These are phyloP conservation scores for Colletotrichum sp. DNA, from an alignment of 2,329 filamentous ascomycete genomes.

Conservation along the genomic window DNA sequence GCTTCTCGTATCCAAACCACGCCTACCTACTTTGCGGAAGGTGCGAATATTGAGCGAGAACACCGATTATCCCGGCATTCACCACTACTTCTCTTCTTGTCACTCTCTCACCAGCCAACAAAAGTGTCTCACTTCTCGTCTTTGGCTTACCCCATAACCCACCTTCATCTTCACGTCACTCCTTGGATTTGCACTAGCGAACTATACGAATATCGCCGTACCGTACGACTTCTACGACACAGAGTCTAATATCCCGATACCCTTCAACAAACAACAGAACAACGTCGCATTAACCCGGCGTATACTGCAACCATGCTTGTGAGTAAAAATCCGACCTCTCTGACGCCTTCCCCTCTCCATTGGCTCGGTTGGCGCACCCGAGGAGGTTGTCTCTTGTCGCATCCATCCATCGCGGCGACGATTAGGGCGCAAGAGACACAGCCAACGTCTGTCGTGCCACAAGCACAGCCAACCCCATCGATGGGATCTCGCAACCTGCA, in stretches of 20 bases:
- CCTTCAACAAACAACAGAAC: neutral
- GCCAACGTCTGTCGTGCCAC: neutral
- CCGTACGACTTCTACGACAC: neutral
- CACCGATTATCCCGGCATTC: slow-evolving; percentile 1
- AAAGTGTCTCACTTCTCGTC: neutral
- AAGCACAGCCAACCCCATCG: neutral
- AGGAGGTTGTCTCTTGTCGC: neutral
- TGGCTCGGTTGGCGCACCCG: neutral
- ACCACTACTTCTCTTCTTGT: slow-evolving; percentile 16
- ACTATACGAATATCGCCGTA: neutral
- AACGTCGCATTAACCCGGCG: neutral
- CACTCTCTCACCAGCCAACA: slow-evolving; percentile 15
- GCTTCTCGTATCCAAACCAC: neutral
- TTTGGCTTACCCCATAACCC: neutral
- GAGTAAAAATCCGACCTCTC: neutral
- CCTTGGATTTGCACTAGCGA: slow-evolving; percentile 4
- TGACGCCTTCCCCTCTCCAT: neutral
- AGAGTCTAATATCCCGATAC: neutral
- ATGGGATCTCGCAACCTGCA: neutral
- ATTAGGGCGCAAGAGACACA: neutral
- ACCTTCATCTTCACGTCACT: slow-evolving; percentile 9
- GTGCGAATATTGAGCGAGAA: neutral
- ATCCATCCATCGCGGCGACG: neutral
- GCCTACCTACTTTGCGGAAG: neutral
- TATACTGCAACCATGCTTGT: slow-evolving; percentile 9